Evolutionary conservation across 768 basidiomycete genomes (phyloP).

Genomic region (Lactarius quietus): DNA sequence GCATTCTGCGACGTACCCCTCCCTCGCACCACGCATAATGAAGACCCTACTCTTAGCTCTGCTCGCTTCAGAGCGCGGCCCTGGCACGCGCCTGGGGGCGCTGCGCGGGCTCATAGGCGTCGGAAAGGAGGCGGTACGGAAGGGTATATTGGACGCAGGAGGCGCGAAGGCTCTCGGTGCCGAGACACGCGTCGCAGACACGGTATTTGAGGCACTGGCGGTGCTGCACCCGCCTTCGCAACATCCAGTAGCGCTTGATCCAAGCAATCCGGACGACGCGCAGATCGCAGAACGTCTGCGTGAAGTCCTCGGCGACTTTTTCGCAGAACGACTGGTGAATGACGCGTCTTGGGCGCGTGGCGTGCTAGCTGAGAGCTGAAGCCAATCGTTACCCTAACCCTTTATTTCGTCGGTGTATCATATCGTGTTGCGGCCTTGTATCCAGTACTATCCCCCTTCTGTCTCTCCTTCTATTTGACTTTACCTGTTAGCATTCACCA

Average conservation of each 20-base stretch:
- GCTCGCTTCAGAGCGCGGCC: conserved; percentile 63
- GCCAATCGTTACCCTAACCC: background rate
- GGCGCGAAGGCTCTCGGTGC: conserved; percentile 72
- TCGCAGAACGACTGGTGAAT: conserved; percentile 49
- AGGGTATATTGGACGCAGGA: conserved; percentile 77
- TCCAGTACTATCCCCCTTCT: background rate
- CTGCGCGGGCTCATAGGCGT: conserved; percentile 83
- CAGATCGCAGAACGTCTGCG: conserved; percentile 45
- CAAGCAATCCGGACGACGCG: conserved; percentile 45
- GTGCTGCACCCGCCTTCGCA: conserved; percentile 56
- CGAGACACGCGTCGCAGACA: conserved; percentile 52
- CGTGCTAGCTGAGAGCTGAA: conserved; percentile 38
- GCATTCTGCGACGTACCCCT: conserved; percentile 86
- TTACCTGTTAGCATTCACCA: background rate
- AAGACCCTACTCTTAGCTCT: conserved; percentile 91
- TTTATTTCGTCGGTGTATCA: conserved; percentile 5
- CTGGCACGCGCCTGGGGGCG: conserved; percentile 85
- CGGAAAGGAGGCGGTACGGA: conserved; percentile 79
- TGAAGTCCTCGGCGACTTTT: conserved; percentile 57
- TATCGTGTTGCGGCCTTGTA: conserved; percentile 5
- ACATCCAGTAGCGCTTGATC: conserved; percentile 56
- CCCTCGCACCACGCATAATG: conserved; percentile 83
- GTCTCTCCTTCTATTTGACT: background rate
- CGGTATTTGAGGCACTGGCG: conserved; percentile 63
- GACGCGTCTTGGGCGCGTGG: conserved; percentile 67